These are phyloP conservation scores for Salix viminalis DNA, from an alignment of 345 rosid genomes.

Conservation along the genomic window DNA sequence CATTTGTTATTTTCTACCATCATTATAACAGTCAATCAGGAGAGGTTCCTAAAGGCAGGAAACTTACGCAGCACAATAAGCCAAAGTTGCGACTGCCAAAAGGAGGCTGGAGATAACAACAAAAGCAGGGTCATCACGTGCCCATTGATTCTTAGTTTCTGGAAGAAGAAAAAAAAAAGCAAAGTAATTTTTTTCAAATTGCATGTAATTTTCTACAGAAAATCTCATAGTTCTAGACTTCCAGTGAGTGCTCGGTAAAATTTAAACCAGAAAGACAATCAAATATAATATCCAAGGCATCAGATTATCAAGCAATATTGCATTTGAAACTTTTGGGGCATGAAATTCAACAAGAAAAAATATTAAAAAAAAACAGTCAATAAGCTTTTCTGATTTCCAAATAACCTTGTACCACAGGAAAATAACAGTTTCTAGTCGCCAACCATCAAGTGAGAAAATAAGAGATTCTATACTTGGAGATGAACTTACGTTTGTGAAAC, in stretches of 20 bases:
- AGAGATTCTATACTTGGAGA: conserved; percentile 2
- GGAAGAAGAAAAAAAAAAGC: conserved; percentile 23
- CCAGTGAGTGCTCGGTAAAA: not conserved
- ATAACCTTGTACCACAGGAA: not conserved
- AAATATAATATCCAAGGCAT: not conserved
- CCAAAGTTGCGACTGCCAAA: conserved; percentile 70
- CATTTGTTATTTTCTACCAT: not conserved
- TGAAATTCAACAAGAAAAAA: not conserved
- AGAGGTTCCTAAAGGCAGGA: not conserved
- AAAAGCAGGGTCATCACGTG: conserved; percentile 99
- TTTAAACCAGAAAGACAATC: not conserved
- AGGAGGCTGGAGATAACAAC: conserved; percentile 89
- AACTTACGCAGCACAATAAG: conserved; percentile 97
- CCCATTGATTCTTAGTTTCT: conserved; percentile 99
- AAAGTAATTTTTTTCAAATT: conserved; percentile 3
- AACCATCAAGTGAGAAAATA: not conserved
- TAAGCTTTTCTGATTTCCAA: not conserved
- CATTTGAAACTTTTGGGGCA: not conserved
- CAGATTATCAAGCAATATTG: not conserved
- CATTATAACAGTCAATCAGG: not conserved
- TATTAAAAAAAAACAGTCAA: not conserved
- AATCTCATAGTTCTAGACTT: not conserved
- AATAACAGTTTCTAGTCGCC: not conserved
- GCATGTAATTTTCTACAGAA: not conserved
- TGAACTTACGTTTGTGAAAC: conserved; percentile 93